phyloP scores from a whole-genome alignment of 2,329 filamentous ascomycete species.

The Alternaria panax region DNA sequence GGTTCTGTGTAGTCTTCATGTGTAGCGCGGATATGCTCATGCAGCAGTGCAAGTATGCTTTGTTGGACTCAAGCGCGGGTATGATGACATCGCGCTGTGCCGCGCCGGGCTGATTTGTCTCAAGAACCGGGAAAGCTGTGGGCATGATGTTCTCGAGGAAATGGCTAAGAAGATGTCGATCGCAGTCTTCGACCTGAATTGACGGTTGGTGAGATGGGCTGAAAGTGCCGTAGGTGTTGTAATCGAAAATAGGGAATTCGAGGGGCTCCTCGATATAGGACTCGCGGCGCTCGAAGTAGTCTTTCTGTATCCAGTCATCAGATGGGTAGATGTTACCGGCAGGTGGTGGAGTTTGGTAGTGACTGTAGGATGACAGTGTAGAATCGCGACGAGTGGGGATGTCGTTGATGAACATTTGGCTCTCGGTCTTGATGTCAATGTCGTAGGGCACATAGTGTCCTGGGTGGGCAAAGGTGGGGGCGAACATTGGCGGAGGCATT shows the following conservation, averaged over 20 bases:
- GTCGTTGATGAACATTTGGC: conserved; percentile 92
- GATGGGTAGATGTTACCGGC: conserved; percentile 71
- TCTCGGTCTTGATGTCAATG: conserved; percentile 94
- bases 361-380: conserved; percentile 89
- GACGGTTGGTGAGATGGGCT: conserved; percentile 71
- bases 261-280: conserved; percentile 64
- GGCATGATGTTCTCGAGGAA: conserved; percentile 89
- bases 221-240: conserved; percentile 70
- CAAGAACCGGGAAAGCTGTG: conserved; percentile 89
- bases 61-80: conserved; percentile 88
- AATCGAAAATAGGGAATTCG: conserved; percentile 84
- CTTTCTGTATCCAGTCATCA: conserved; percentile 75
- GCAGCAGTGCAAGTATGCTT: conserved; percentile 93
- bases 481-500: conserved; percentile 62
- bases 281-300: conserved; percentile 72
- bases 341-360: conserved; percentile 81
- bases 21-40: conserved; percentile 92
- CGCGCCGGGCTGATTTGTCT: conserved; percentile 86
- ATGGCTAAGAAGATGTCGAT: conserved; percentile 86
- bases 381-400: conserved; percentile 85
- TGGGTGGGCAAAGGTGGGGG: conserved; percentile 57
- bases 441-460: conserved; percentile 82
- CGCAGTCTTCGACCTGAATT: conserved; percentile 85
- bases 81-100: conserved; percentile 83
- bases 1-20: conserved; percentile 77